phyloP scores from a whole-genome alignment of 495 filamentous ascomycete genomes.

The Venustampulla echinocandica region DNA sequence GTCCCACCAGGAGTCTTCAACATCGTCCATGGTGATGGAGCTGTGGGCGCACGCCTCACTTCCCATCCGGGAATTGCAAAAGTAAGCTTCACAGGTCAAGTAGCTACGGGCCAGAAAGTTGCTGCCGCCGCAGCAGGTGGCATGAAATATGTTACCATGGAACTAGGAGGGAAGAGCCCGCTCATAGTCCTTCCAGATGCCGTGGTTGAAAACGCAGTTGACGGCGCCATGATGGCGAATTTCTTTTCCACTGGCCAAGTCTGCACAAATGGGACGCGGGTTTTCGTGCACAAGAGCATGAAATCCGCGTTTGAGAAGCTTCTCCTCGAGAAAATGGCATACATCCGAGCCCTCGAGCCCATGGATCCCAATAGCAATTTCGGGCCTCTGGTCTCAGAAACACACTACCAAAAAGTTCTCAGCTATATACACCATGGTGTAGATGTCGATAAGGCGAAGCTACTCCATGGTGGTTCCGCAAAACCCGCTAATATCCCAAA shows the following conservation, averaged over 20 bases:
- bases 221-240: constrained; percentile 83
- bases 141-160: constrained; percentile 83
- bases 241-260: constrained; percentile 79
- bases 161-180: constrained; percentile 75
- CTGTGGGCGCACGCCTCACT: constrained; percentile 61
- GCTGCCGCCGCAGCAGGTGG: constrained; percentile 57
- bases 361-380: constrained; percentile 65
- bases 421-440: constrained; percentile 63
- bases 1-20: constrained; percentile 76
- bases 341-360: constrained; percentile 57
- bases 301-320: constrained; percentile 54
- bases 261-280: constrained; percentile 76
- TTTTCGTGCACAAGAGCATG: constrained; percentile 58
- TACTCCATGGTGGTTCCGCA: constrained; percentile 59
- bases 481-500: constrained; percentile 38
- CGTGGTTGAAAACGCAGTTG: constrained; percentile 61
- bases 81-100: constrained; percentile 79
- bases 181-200: constrained; percentile 63
- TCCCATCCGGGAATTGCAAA: constrained; percentile 62
- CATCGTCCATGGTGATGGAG: constrained; percentile 64
- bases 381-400: constrained; percentile 61
- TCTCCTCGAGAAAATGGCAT: constrained; percentile 58
- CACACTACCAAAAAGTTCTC: constrained; percentile 61
- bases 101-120: constrained; percentile 66
- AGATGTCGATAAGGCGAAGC: constrained; percentile 55